Base-by-base conservation (phyloP, 768 basidiomycete genomes). In the Suillus sp. region DNA sequence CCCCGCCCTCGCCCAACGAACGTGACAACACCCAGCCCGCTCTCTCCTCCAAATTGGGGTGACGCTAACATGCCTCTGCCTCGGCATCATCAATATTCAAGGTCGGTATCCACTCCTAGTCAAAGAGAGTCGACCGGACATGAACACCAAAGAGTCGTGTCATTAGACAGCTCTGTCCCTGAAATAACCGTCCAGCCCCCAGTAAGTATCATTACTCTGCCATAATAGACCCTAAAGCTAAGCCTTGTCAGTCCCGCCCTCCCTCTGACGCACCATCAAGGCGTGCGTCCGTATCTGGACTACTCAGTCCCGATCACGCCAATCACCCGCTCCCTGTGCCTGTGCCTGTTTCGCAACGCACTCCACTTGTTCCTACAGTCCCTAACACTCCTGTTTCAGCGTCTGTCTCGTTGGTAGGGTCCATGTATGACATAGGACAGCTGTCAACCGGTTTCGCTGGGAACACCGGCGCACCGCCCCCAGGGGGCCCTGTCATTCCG, bases 131-230 rank as follows among this genome's bases (percentile, higher is more conserved):
- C 42, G 35, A 9, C 6, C 8, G 22, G 13, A 34, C 25, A 62
- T 32, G 62, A 60, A n/a, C 67, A 67, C 38, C 75, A 66, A 22
- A 62, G 73, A 65, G 66, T 63, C 0, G 55, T 69, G 18, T 75
- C 75, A 30, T 77, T 75, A 37, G 74, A 76, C 48, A 77, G 74
- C 35, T 75, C 74, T 54, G 70, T 75, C 59, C 74, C 74, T 66
- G 74, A 77, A 56, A 75, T 75, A 64, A 72, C 45, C 32, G 55
- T 75, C 7, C 69, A 77, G 55, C 67, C 74, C 58, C 74, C 74
- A 64, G 74, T 75, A 66, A 69, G 60, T 71, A 58, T n/a, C 25
- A 45, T 62, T 20, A 48, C 42, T 57, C 22, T 50, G 3, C 13
- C 25, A 25, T 5, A 40, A 27, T 18, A 37, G 22, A 27, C 3